Evolutionary conservation across 2,329 filamentous ascomycete genomes (phyloP).

Genomic region (Fusarium buharicum): DNA sequence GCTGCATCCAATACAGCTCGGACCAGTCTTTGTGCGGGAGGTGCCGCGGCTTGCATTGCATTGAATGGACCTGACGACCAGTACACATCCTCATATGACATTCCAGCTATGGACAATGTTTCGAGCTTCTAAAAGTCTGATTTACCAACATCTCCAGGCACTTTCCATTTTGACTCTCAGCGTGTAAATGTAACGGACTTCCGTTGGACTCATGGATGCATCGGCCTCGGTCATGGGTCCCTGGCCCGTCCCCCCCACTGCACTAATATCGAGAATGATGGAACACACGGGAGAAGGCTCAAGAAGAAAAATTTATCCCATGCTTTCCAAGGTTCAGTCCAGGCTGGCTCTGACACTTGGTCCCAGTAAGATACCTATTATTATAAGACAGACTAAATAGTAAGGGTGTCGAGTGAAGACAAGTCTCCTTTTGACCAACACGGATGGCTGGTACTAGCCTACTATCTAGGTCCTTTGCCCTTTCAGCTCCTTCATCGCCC

Average conservation of each 20-base stretch:
- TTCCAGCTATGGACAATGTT: constrained; percentile 13
- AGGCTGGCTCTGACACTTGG: constrained; percentile 11
- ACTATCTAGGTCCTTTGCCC: too few species aligned
- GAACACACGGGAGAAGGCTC: constrained; percentile 16
- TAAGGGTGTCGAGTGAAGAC: not conserved
- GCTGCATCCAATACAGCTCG: constrained; percentile 18
- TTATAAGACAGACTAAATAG: not conserved
- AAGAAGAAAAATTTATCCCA: constrained; percentile 25
- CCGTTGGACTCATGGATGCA: constrained; percentile 10
- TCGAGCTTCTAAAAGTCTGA: not conserved
- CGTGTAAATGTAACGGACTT: not conserved
- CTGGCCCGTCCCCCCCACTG: constrained; percentile 29
- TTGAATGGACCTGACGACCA: constrained; percentile 3
- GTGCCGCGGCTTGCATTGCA: constrained; percentile 26
- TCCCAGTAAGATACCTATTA: not conserved
- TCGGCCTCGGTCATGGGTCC: constrained; percentile 8
- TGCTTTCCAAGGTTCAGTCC: constrained; percentile 9
- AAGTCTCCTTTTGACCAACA: constrained; percentile 6
- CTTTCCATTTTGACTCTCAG: constrained; percentile 1
- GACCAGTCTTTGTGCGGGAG: constrained; percentile 28
- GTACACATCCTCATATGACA: constrained; percentile 11
- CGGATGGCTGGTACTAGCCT: too few species aligned
- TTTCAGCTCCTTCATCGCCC: not conserved
- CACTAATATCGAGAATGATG: constrained; percentile 26
- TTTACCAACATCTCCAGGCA: not conserved